These are phyloP conservation scores for Parsonsia alboflavescens DNA, from an alignment of 257 asterid species.

Conservation along the genomic window DNA sequence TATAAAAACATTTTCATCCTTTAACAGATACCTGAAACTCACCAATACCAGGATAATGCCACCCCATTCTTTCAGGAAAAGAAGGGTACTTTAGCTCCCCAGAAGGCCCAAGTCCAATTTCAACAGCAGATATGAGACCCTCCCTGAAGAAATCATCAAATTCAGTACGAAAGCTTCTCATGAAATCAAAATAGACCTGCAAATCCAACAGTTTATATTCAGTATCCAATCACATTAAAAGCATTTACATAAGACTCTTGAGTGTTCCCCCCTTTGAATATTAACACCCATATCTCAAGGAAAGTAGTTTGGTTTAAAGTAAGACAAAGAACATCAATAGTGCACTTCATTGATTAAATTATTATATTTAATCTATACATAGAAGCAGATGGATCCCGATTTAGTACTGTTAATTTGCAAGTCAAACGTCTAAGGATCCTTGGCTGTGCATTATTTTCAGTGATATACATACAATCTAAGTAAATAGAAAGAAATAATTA, in stretches of 20 bases:
- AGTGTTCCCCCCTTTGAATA: background rate
- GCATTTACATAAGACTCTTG: background rate
- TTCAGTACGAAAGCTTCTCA: slow-evolving; percentile 77
- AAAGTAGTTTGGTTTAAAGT: background rate
- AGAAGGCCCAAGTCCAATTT: slow-evolving; percentile 68
- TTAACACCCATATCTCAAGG: background rate
- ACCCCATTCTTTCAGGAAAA: slow-evolving; percentile 68
- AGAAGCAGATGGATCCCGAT: background rate
- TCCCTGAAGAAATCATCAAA: slow-evolving; percentile 59
- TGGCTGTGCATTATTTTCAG: background rate
- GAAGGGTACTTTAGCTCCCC: slow-evolving; percentile 82
- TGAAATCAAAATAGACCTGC: slow-evolving; percentile 72
- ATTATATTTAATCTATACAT: background rate
- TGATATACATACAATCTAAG: no score
- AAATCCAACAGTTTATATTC: slow-evolving; percentile 7
- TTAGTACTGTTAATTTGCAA: background rate
- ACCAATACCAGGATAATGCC: slow-evolving; percentile 87
- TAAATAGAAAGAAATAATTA: background rate
- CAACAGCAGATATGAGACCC: slow-evolving; percentile 62
- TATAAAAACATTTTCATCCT: background rate
- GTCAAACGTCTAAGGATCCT: background rate
- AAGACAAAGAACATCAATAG: background rate
- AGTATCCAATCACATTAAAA: background rate
- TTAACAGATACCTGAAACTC: slow-evolving; percentile 66
- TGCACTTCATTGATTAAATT: background rate